These are phyloP conservation scores for Mycena sp. DNA, from an alignment of 1,284 basidiomycete species.

Conservation along the genomic window DNA sequence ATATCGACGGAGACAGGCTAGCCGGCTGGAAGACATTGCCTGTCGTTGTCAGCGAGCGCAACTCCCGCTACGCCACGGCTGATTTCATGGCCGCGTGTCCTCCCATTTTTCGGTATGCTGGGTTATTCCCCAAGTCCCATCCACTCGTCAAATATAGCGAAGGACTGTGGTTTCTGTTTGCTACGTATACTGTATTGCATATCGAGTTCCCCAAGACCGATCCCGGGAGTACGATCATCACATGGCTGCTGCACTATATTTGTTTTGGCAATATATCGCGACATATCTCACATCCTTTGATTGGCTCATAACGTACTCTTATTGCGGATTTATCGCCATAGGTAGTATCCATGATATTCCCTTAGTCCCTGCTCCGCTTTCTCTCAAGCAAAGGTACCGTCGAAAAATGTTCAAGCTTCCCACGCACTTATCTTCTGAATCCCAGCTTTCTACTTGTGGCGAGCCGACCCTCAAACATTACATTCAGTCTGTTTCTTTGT, in stretches of 20 bases:
- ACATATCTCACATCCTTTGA: not conserved
- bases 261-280: not conserved
- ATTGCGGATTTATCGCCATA: slow-evolving; percentile 24
- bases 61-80: slow-evolving; percentile 20
- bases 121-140: not conserved
- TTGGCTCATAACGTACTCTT: slow-evolving; percentile 22
- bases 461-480: too few relatives aligned
- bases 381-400: too few relatives aligned
- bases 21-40: slow-evolving; percentile 15
- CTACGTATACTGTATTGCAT: slow-evolving; percentile 16
- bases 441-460: too few relatives aligned
- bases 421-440: too few relatives aligned
- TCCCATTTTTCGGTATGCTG: not conserved
- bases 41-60: slow-evolving; percentile 8
- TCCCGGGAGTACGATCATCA: slow-evolving; percentile 20
- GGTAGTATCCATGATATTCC: slow-evolving; percentile 11
- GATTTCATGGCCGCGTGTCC: not conserved
- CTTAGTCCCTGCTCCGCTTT: not conserved
- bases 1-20: slow-evolving; percentile 13
- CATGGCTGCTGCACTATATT: slow-evolving; percentile 23
- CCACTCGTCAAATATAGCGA: slow-evolving; percentile 1
- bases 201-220: not conserved
- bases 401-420: too few relatives aligned
- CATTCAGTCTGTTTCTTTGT: too few relatives aligned
- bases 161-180: not conserved